Evolutionary conservation across 2,329 filamentous ascomycete species (phyloP).

Genomic region (Teratosphaeria epicoccoides): DNA sequence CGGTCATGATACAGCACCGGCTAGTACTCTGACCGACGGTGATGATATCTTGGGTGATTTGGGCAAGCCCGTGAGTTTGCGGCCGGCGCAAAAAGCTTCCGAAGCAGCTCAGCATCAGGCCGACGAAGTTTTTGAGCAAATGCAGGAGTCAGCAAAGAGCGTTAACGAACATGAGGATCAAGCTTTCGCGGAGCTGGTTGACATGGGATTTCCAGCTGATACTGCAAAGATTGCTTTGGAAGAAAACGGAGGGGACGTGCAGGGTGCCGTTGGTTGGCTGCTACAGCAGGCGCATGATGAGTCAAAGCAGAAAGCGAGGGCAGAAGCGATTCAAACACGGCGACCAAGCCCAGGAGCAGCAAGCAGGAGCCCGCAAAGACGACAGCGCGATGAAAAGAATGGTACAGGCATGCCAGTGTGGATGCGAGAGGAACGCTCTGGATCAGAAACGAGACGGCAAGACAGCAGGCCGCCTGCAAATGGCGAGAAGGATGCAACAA

Average conservation of each 20-base stretch:
- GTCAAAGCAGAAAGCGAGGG: conserved; percentile 65
- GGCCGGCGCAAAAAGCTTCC: conserved; percentile 10
- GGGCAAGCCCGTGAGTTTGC: conserved; percentile 47
- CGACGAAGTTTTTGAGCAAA: conserved; percentile 4
- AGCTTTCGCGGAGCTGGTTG: conserved; percentile 77
- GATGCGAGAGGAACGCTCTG: conserved; percentile 49
- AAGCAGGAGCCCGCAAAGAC: conserved; percentile 15
- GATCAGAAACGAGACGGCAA: conserved; percentile 36
- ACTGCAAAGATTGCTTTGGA: conserved; percentile 71
- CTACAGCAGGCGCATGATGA: conserved; percentile 84
- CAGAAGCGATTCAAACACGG: conserved; percentile 41
- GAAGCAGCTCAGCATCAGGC: conserved; percentile 1
- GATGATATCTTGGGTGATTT: conserved; percentile 54
- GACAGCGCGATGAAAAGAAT: conserved; percentile 22
- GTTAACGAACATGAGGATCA: conserved; percentile 46
- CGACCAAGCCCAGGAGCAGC: conserved; percentile 9
- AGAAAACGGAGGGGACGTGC: conserved; percentile 72
- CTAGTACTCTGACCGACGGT: conserved; percentile 31
- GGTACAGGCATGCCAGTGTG: conserved; percentile 41
- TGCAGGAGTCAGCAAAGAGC: conserved; percentile 2
- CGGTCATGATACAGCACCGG: conserved; percentile 13
- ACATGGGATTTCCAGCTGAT: conserved; percentile 86
- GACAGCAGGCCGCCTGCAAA: conserved; percentile 44
- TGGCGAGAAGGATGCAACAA: conserved; percentile 63
- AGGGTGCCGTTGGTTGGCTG: conserved; percentile 79